Evolutionary conservation across 163 green algal species (phyloP).

Genomic region (Volvox carteri): DNA sequence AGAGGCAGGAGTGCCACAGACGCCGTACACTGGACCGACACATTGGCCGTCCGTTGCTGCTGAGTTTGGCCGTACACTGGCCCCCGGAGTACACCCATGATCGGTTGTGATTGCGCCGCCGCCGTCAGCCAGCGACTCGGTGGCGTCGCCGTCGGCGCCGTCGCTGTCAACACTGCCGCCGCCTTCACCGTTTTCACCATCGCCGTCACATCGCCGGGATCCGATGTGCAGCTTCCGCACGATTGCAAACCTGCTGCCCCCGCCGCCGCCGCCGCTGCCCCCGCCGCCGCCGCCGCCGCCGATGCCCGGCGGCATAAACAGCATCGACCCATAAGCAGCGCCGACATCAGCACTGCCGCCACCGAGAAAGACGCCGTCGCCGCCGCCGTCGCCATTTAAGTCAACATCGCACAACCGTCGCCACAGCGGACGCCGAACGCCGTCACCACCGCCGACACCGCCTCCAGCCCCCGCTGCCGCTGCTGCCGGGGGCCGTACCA

Average conservation of each 20-base stretch:
- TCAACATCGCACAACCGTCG: neutral
- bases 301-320: too few relatives aligned
- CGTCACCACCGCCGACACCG: neutral
- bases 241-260: neutral
- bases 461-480: neutral
- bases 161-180: neutral
- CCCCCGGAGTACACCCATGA: too few relatives aligned
- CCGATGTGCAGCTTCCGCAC: neutral
- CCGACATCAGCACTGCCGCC: too few relatives aligned
- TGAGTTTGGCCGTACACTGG: too few relatives aligned
- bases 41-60: too few relatives aligned
- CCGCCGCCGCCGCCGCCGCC: neutral
- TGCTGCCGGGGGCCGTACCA: neutral
- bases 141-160: neutral
- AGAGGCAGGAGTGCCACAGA: neutral
- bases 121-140: too few relatives aligned
- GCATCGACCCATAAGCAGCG: too few relatives aligned
- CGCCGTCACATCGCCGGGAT: neutral
- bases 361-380: neutral
- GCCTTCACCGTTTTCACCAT: neutral
- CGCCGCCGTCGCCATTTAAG: neutral
- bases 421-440: too few relatives aligned
- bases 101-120: too few relatives aligned
- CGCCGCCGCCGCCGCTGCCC: neutral
- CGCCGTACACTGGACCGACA: neutral